Conservation (phyloP, 2,329 filamentous ascomycete genomes). For the Neobulgaria alba region DNA sequence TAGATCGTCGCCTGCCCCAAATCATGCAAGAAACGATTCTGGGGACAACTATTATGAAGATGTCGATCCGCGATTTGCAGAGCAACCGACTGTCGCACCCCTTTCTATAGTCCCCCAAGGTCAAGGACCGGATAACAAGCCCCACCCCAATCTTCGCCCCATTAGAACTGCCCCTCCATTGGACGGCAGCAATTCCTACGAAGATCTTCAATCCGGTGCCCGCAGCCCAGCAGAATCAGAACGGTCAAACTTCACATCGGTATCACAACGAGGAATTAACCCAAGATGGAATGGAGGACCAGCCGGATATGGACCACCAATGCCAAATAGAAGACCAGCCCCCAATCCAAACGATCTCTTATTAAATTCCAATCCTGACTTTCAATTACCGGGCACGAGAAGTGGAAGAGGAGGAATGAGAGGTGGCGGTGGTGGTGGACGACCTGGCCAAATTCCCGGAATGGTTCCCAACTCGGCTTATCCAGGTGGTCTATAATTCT, state of each 20-base stretch:
- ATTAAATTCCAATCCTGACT: conserved; percentile 76
- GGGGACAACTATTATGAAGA: conserved; percentile 74
- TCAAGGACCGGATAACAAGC: conserved; percentile 21
- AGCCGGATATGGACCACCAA: conserved; percentile 29
- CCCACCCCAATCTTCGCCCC: conserved; percentile 26
- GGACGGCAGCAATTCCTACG: conserved; percentile 41
- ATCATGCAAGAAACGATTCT: conserved; percentile 21
- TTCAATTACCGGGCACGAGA: conserved; percentile 52
- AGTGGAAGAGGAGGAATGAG: conserved; percentile 16
- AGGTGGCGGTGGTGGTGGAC: conserved; percentile 11
- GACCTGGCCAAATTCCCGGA: conserved; percentile 29
- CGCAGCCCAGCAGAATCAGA: conserved; percentile 73
- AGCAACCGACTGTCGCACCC: conserved; percentile 28
- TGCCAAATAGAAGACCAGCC: conserved; percentile 20
- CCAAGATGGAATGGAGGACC: conserved; percentile 61
- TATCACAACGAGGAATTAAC: conserved; percentile 82
- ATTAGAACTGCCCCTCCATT: conserved; percentile 12
- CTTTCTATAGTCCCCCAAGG: conserved; percentile 27
- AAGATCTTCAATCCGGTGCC: conserved; percentile 52
- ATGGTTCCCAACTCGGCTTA: conserved; percentile 48
- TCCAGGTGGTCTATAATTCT: conserved; percentile 29
- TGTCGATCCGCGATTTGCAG: conserved; percentile 77
- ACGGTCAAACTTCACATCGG: conserved; percentile 77
- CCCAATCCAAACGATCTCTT: conserved; percentile 49
- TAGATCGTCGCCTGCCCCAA: conserved; percentile 29